Evolutionary conservation across 768 basidiomycete genomes (phyloP).

Genomic region (Dacryopinax spathularia): DNA sequence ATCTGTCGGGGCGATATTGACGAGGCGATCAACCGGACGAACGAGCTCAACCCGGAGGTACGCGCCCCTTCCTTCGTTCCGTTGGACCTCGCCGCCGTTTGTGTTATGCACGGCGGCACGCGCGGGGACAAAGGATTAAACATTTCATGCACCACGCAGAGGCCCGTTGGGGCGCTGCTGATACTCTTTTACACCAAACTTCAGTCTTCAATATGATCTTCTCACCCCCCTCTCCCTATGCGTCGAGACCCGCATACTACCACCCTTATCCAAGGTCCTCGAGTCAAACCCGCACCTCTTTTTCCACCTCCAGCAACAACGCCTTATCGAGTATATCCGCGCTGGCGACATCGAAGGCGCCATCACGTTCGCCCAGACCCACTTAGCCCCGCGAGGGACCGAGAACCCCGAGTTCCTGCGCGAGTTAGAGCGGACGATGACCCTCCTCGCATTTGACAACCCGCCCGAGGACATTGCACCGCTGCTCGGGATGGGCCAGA

Average conservation of each 20-base stretch:
- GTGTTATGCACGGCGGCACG: neutral
- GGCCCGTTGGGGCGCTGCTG: slow-evolving; percentile 71
- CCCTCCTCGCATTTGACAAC: slow-evolving; percentile 44
- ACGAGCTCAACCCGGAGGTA: slow-evolving; percentile 95
- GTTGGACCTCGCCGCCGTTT: slow-evolving; percentile 7
- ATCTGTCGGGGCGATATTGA: slow-evolving; percentile 89
- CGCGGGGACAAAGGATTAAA: slow-evolving; percentile 56
- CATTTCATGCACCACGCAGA: slow-evolving; percentile 98
- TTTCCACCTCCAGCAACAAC: slow-evolving; percentile 92
- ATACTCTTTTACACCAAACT: slow-evolving; percentile 60
- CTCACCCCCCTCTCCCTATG: slow-evolving; percentile 17
- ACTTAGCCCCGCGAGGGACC: slow-evolving; percentile 88
- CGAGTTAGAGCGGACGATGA: slow-evolving; percentile 92
- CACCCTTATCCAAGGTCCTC: slow-evolving; percentile 53
- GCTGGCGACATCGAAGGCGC: slow-evolving; percentile 65
- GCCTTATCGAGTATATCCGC: slow-evolving; percentile 87
- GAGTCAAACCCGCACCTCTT: slow-evolving; percentile 88
- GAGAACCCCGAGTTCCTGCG: slow-evolving; percentile 85
- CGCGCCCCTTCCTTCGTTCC: slow-evolving; percentile 23
- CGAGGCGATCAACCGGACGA: slow-evolving; percentile 87
- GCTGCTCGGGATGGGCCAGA: slow-evolving; percentile 69
- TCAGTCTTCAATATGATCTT: slow-evolving; percentile 92
- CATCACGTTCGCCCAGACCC: slow-evolving; percentile 78
- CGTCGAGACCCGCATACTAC: slow-evolving; percentile 1
- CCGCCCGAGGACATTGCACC: slow-evolving; percentile 56